Base-by-base conservation (phyloP, 2,329 filamentous ascomycete genomes). In the Monilinia fructigena region DNA sequence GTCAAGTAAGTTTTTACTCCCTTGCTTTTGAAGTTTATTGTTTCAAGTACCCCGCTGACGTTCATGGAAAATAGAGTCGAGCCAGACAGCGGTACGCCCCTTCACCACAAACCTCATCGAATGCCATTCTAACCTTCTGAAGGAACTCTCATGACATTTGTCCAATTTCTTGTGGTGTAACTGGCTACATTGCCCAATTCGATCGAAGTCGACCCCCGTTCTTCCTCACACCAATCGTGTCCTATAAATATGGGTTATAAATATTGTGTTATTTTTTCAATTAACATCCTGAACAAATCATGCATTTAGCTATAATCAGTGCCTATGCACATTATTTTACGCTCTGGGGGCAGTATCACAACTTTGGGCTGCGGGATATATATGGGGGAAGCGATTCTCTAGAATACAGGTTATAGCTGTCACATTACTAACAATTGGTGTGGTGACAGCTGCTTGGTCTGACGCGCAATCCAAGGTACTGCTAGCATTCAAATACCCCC, bases 281-380 rank as follows among this genome's bases (percentile, higher is more conserved):
- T 99, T 79, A 99, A 98, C 74, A 87, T 98, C 67, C 80, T 99
- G 75, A 99, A 99, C 80, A 99, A 99, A 99, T 74, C 94, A 94
- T 82, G 95, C 94, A 8, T 99, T 99, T 78, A 93, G 92, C 69
- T 99, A 97, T 80, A 89, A 93, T 97, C 93, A 8, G 92, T 99
- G 0, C 95, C 95, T 1, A 88, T 99, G 59, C 95, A 99, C 76
- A 99, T 99, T 73, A 98, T 99, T 71, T 82, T 99, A 40, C 87
- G 95, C 63, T 97, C 93, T 59, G 96, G 94, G 60, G 95, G 95
- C 20, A 97, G 93, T 73, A 96, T 98, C 69, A 96, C 93, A 5
- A 98, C 95, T 11, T 96, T 99, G 86, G 86, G 79, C 89, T 20
- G 92, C 94, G n/a, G 95, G 95, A 3, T 93, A 89, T 74, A 72